Base-by-base conservation (phyloP, 1,284 basidiomycete genomes). In the Tranzscheliella williamsii region DNA sequence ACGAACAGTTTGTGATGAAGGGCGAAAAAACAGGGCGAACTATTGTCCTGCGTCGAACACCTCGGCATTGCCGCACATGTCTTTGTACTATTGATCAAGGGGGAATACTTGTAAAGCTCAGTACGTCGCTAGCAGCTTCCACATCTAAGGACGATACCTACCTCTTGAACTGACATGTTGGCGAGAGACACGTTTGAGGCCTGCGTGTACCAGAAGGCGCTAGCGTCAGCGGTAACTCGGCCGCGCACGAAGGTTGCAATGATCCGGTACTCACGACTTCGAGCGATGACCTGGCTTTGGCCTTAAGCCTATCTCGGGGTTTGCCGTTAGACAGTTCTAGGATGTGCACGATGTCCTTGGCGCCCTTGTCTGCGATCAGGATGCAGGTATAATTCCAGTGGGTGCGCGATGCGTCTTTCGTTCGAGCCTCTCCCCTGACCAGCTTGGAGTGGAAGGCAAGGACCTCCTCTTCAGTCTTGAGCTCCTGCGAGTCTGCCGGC, bases 41-140 rank as follows among this genome's bases (percentile, higher is more conserved):
- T 42, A 67, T 39, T 63, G 64, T 30, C 58, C 58, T 12, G 54
- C 61, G 23, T 67, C 64, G 48, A 51, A 67, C 9, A 67, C 43
- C 8, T 67, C 60, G 37, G 54, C 54, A 18, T 60, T 56, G 20
- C 60, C 60, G 38, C 50, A 44, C 54, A 58, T 63, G 44, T 63
- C 55, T 30, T 64, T 62, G 51, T 62, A 67, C 64, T 67, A 40
- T 33, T 6, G 9, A 15, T 9, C 15, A 33, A 26, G 31, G 11
- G 15, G 18, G 16, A 13, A 23, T 18, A 27, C 11, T n/a, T n/a
- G 27, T 20, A 24, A 27, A 15, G 23, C 12, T 6, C 4, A 5
- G 34, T 5, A 12, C 16, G 16, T 29, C 24, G 22, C 2, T 3
- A 18, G 27, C 9, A 11, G 27, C 9, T 29, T 29, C 27, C 11